Base-by-base conservation (phyloP, 2,329 filamentous ascomycete species). In the Neurospora sp. region DNA sequence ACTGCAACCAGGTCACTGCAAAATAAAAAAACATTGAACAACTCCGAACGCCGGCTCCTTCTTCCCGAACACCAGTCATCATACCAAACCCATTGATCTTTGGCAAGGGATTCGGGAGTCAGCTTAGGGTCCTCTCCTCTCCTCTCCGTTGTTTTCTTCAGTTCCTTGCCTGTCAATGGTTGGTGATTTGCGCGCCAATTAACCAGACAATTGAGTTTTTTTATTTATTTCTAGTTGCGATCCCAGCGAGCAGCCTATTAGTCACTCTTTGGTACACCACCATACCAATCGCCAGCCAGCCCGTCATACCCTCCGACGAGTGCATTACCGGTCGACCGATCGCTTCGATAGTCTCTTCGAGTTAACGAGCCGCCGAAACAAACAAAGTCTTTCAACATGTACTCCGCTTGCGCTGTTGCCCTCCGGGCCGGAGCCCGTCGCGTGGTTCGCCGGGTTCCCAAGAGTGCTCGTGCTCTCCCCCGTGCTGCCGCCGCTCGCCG, bases 341-440 rank as follows among this genome's bases (percentile, higher is more conserved):
- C 52, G 13, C 52, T 33, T 62, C 52, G 23, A 62, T 62, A 62
- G 52, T 36, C 52, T 33, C 28, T 15, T 36, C 52, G 52, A 62
- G 52, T 38, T 23, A 28, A 67, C 70, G 39, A 39, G 40, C 23
- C 38, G 19, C 40, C 58, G 39, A 40, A 68, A 33, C 70, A 19
- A 62, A 40, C 7, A 28, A 39, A 36, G 28, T 23, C 66, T 68
- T 39, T 62, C 74, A 76, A 68, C 42, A 84, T 85, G 83, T 77
- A 84, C 71, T 82, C 83, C 73, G 79, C 80, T 68, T 78, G 79
- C 71, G 78, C 80, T 73, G 80, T 79, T 72, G 78, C 80, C 75
- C 73, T 84, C 71, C 78, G 82, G 78, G 82, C 82, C 69, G 81
- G 81, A 70, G 79, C 81, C 73, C 81, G 82, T 73, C 81, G 80